Evolutionary conservation across 2,329 filamentous ascomycete species (phyloP).

Genomic region (Colletotrichum somersetense): DNA sequence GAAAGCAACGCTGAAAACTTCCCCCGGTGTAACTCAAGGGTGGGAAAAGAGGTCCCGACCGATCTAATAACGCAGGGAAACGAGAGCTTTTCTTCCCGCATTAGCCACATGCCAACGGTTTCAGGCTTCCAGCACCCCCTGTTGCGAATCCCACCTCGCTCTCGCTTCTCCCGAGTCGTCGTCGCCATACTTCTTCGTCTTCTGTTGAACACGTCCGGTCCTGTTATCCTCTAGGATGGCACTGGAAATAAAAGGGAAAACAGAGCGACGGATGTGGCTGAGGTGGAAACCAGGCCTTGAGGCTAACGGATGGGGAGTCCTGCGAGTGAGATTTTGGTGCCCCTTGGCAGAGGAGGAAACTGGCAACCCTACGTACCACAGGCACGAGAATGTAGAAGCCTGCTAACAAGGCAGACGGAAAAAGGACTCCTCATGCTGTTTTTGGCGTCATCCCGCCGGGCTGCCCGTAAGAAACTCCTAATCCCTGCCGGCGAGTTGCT

Average conservation of each 20-base stretch:
- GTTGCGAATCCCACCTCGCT: background rate
- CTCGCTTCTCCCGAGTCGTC: background rate
- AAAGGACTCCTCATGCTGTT: background rate
- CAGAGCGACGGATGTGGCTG: background rate
- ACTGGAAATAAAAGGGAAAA: background rate
- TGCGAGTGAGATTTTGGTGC: background rate
- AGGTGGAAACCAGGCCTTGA: background rate
- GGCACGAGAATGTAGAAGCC: too few relatives aligned
- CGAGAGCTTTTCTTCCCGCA: background rate
- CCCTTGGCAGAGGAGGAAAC: background rate
- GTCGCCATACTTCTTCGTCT: too few relatives aligned
- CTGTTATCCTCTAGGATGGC: background rate
- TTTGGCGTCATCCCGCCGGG: slow-evolving; percentile 25
- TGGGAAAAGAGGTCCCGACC: background rate
- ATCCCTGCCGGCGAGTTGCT: background rate
- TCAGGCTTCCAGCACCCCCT: background rate
- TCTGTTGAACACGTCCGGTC: too few relatives aligned
- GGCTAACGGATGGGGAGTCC: background rate
- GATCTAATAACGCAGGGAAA: background rate
- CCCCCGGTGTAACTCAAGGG: background rate
- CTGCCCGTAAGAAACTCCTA: background rate
- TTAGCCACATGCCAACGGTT: slow-evolving; percentile 21
- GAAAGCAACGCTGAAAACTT: background rate
- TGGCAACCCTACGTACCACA: too few relatives aligned
- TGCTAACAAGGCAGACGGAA: background rate